Evolutionary conservation across 192 early-diverging fungal genomes (phyloP), one percentile per base, ranked within the genome.

Genomic region (Neocallimastix lanati): DNA sequence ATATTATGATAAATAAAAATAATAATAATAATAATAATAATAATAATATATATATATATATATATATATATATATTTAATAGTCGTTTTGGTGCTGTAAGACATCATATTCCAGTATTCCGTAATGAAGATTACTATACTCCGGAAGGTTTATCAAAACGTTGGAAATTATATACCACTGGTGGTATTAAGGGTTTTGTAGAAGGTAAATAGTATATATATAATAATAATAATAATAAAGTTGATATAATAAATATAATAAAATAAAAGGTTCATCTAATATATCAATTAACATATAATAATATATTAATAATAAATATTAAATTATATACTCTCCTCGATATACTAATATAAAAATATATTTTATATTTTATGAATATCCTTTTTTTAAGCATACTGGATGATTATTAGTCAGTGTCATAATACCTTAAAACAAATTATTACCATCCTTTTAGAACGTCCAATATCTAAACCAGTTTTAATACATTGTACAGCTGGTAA

Each of bases 401-500:
- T 67, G 50, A 67, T 67, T 27, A 67, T 67, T n/a, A 67, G 50
- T 67, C 50, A 67, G n/a, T 67, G 50, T 67, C 50, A 67, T 67
- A 67, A 67, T 67, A 67, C 50, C 16, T 25, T 67, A 0, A 25
- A n/a, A n/a, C 50, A 67, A 67, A 67, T 67, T n/a, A 67, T 67
- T 21, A 67, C 50, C 0, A 67, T 67, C n/a, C 4, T 67, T 9
- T 67, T 67, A 67, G 25, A 67, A 67, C 50, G 6, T n/a, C 50
- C 50, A n/a, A n/a, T 67, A 11, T 67, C 50, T n/a, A 67, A 67
- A 67, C 91, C 91, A 13, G 85, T 92, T 14, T 82, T 89, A 40
- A 86, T 92, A n/a, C 91, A 92, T 78, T 92, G 91, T 83, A 85
- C 88, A 77, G 87, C 90, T 67, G 91, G 91, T 77, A 92, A 92